Conservation (phyloP, 192 early-diverging fungal species). For the Podochytrium sp. region DNA sequence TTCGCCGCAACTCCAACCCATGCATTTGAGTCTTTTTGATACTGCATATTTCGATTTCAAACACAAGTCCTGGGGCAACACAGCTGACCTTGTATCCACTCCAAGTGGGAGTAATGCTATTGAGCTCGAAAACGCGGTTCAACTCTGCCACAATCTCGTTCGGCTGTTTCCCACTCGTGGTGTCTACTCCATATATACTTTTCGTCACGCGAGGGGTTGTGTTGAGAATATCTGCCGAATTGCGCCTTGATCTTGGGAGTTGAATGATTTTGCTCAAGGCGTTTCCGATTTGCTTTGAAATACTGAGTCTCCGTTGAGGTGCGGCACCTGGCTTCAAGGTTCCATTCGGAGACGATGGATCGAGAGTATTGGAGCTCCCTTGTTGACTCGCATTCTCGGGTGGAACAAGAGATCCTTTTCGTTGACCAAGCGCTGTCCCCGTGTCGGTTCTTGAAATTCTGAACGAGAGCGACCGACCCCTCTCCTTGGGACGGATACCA, state of each 20-base stretch:
- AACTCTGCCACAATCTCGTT: slow-evolving; percentile 44
- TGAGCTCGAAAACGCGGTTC: slow-evolving; percentile 37
- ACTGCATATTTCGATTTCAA: slow-evolving; percentile 51
- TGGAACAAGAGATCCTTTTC: background rate
- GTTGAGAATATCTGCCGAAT: background rate
- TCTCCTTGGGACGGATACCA: background rate
- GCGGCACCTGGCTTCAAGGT: background rate
- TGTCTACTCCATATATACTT: slow-evolving; percentile 46
- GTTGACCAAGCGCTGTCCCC: background rate
- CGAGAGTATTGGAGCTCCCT: background rate
- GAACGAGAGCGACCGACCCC: background rate
- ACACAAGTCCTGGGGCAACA: slow-evolving; percentile 13
- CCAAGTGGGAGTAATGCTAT: slow-evolving; percentile 25
- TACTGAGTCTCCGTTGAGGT: slow-evolving; percentile 4
- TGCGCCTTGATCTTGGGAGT: slow-evolving; percentile 6
- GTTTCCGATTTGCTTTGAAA: slow-evolving; percentile 14
- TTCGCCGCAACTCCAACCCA: slow-evolving; percentile 48
- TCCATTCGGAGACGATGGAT: background rate
- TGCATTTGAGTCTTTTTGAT: slow-evolving; percentile 47
- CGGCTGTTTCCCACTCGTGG: slow-evolving; percentile 47
- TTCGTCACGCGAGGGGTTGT: slow-evolving; percentile 27
- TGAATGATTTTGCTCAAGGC: slow-evolving; percentile 26
- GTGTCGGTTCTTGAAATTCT: background rate
- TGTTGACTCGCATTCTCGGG: background rate
- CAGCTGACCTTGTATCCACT: slow-evolving; percentile 39